A percentile compares a stretch with the other conserved stretches of the same genome.
Evolutionary conservation across 129 eudicot genomes (phyloP).

Genomic region (Escallonia rubra): DNA sequence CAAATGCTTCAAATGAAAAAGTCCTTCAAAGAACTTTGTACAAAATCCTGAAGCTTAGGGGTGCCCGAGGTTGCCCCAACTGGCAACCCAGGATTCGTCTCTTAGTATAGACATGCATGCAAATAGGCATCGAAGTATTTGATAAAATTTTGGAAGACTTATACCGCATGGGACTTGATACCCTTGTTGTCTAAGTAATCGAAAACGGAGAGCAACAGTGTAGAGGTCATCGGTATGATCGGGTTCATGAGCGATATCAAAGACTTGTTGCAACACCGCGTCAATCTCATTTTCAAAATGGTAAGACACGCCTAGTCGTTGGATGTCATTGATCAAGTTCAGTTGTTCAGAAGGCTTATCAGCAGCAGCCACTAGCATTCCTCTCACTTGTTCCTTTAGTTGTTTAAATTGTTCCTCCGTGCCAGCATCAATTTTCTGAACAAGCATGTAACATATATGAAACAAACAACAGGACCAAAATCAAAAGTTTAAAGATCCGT

Average conservation of each 20-base stretch:
- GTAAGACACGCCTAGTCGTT: constrained; percentile 18
- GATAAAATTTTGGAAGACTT: neutral
- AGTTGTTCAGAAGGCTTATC: neutral
- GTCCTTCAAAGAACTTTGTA: neutral
- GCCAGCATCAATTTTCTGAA: neutral
- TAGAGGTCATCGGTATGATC: neutral
- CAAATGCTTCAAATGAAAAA: neutral
- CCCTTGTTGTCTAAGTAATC: constrained; percentile 11
- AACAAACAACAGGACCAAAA: neutral
- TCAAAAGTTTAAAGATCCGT: neutral
- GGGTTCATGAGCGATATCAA: neutral
- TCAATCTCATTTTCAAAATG: constrained; percentile 9
- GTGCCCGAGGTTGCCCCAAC: too few relatives aligned
- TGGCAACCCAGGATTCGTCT: too few relatives aligned
- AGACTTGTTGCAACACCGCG: neutral
- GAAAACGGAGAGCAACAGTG: constrained; percentile 2
- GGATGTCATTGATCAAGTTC: constrained; percentile 13
- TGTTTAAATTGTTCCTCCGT: neutral
- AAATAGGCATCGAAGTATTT: neutral
- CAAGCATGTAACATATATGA: neutral
- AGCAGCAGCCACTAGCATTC: neutral
- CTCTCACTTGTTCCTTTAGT: constrained; percentile 20
- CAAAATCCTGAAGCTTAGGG: too few relatives aligned
- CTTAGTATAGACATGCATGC: too few relatives aligned
- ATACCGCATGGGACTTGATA: constrained; percentile 8